Evolutionary conservation across 2,329 filamentous ascomycete genomes (phyloP).

Genomic region (Fusarium sp.): DNA sequence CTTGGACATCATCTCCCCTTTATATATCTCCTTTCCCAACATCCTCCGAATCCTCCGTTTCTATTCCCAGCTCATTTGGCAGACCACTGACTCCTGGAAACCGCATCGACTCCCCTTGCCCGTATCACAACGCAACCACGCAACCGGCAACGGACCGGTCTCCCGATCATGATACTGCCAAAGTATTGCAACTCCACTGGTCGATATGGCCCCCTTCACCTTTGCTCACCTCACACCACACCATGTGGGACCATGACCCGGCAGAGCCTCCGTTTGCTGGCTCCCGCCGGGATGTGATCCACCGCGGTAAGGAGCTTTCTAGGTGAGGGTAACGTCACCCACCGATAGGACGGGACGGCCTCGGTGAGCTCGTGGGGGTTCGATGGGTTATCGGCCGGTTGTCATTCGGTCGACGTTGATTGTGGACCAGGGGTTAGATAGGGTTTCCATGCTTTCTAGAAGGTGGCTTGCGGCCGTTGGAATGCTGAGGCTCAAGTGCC

Average conservation of each 20-base stretch:
- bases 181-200: background rate
- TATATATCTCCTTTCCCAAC: background rate
- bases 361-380: conserved; percentile 18
- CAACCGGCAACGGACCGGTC: conserved; percentile 7
- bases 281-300: background rate
- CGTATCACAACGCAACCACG: background rate
- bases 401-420: conserved; percentile 1
- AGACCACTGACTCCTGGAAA: conserved; percentile 2
- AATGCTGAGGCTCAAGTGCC: conserved; percentile 26
- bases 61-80: background rate
- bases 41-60: background rate
- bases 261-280: conserved; percentile 3
- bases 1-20: background rate
- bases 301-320: conserved; percentile 1
- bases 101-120: background rate
- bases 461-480: conserved; percentile 18
- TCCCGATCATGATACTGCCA: conserved; percentile 17
- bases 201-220: background rate
- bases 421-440: background rate
- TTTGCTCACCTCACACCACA: conserved; percentile 23
- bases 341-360: conserved; percentile 3
- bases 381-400: conserved; percentile 1
- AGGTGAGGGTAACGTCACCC: conserved; percentile 7
- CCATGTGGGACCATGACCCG: conserved; percentile 3
- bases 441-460: conserved; percentile 9